Evolutionary conservation across 75 land plant species (phyloP), one percentile per base, ranked within the genome.

Genomic region (Ceratopteris richardii): DNA sequence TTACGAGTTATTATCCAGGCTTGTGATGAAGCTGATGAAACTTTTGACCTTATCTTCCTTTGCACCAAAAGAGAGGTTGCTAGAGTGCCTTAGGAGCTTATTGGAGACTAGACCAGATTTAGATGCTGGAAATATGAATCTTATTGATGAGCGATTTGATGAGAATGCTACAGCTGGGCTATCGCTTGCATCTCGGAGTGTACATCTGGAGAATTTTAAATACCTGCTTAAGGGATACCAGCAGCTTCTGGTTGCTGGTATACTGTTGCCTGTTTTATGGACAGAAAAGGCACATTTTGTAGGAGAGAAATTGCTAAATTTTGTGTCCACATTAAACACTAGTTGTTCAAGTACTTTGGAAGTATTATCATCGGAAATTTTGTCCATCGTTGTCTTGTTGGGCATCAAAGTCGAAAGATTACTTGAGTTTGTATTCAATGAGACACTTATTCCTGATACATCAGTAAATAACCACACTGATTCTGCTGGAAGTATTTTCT

Each of bases 161-260:
- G 30, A 62, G 13, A 48, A 18, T 26, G 3, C 29, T 23, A 27
- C 40, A 28, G 16, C 24, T 18, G 31, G 50, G 13, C 3, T 13
- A 57, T 44, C 52, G 18, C 56, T 33, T 11, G 26, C 29, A 37
- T 56, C 59, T 10, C 27, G 46, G 21, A n/a, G 24, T 11, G 30
- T 44, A 16, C 41, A 57, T 18, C 25, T 70, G 26, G 68, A 52
- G 33, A 56, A 65, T 29, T 51, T 28, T 5, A 61, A 60, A 65
- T 31, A 67, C 54, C 48, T 76, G 14, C 55, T 76, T 29, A 76
- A 66, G 46, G 77, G 77, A 1, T 76, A 55, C 50, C 77, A 57
- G 29, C 64, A 72, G 33, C 61, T 76, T n/a, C 71, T 68, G 37
- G 31, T 54, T 41, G 54, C 27, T 31, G 79, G 79, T 7, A 26